Conservation (phyloP, 768 basidiomycete genomes). For the Gloeopeniophorella convolvens region DNA sequence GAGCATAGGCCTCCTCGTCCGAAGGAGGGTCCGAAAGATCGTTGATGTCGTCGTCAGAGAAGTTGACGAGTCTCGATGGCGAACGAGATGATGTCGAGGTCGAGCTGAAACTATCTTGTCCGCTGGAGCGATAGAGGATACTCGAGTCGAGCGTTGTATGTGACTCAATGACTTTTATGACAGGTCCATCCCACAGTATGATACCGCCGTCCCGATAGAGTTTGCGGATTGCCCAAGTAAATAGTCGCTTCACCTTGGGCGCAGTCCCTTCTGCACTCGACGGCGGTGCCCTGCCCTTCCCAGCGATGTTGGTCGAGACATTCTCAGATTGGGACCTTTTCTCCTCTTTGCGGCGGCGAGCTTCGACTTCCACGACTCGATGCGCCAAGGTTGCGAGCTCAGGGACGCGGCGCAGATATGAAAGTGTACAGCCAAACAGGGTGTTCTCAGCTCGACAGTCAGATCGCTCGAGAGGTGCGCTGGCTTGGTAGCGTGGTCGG, state of each 20-base stretch:
- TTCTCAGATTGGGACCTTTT: slow-evolving; percentile 37
- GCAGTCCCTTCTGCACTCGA: slow-evolving; percentile 1
- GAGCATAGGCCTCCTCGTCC: slow-evolving; percentile 61
- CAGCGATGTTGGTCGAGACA: slow-evolving; percentile 20
- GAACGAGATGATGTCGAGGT: slow-evolving; percentile 22
- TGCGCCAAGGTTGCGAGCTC: slow-evolving; percentile 60
- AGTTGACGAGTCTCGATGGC: slow-evolving; percentile 3
- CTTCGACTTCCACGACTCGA: slow-evolving; percentile 57
- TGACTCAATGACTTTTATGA: slow-evolving; percentile 29
- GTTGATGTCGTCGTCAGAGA: slow-evolving; percentile 35
- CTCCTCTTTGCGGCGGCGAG: slow-evolving; percentile 45
- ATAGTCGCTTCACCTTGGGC: slow-evolving; percentile 59
- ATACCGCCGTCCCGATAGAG: slow-evolving; percentile 69
- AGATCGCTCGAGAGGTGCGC: neutral
- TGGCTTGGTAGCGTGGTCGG: neutral
- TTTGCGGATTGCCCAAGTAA: slow-evolving; percentile 55
- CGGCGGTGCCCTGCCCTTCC: slow-evolving; percentile 7
- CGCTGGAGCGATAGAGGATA: slow-evolving; percentile 43
- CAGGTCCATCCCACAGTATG: slow-evolving; percentile 64
- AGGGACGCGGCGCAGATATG: slow-evolving; percentile 71
- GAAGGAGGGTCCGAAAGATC: slow-evolving; percentile 54
- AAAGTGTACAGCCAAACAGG: slow-evolving; percentile 46
- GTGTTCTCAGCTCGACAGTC: neutral
- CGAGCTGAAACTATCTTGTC: slow-evolving; percentile 16
- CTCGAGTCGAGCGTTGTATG: slow-evolving; percentile 11